Base-by-base conservation (phyloP, 1,139 yeast species). In the Martiniozyma asiatica region DNA sequence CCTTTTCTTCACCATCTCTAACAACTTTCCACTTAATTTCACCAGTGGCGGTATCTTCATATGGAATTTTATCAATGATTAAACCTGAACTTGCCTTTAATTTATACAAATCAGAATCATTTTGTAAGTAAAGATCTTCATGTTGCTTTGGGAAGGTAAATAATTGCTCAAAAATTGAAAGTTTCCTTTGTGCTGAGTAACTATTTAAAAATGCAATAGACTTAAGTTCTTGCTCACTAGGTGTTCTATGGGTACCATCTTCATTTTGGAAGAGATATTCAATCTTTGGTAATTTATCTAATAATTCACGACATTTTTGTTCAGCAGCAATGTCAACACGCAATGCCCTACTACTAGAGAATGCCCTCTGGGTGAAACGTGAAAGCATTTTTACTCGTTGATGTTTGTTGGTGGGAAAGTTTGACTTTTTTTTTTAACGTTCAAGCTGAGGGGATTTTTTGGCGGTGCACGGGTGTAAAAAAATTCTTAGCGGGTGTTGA, bases 51-150 rank as follows among this genome's bases (percentile, higher is more conserved):
- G 77, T 74, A 53, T 79, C 92, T 55, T 76, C 80, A 50, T 73
- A 80, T 32, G 94, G 94, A 39, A 81, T 72, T 58, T 81, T 81
- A 55, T 81, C 94, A 42, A 82, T 68, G 46, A 81, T 77, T 46
- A 69, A 65, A 24, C 58, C 58, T 27, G 76, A 70, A 1, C 77
- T 64, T 29, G 73, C 81, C 56, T 68, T 75, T 43, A 74, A 70
- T 48, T 68, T 67, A 39, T 60, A 57, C 48, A 81, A 67, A 51
- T 73, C 80, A 38, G 63, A 66, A 26, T 76, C 65, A 59, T 80
- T 80, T 50, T 70, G 76, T 42, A 64, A 56, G 50, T 63, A 75
- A 44, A 77, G 60, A 37, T 63, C 65, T 45, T 70, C 63, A 51
- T 78, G 75, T 41, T 69, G 72, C 40, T 60, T 61, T 29, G 73